These are phyloP conservation scores for Penicillium antarcticum DNA, from an alignment of 495 filamentous ascomycete species.

Conservation along the genomic window DNA sequence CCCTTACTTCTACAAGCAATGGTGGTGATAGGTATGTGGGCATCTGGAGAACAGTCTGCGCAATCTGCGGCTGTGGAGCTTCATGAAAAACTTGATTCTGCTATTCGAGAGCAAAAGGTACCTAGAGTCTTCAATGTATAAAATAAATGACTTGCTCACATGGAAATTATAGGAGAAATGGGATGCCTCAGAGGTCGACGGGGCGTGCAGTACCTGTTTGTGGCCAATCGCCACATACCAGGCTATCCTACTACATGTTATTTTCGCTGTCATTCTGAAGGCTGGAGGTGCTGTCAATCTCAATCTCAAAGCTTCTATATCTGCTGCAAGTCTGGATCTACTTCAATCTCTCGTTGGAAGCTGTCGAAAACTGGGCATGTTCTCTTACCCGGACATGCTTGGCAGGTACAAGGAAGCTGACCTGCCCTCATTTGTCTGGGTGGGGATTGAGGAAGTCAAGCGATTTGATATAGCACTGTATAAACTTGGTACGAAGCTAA, in stretches of 20 bases:
- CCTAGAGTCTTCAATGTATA: background rate
- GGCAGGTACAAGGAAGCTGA: slow-evolving; percentile 8
- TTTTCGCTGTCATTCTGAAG: slow-evolving; percentile 16
- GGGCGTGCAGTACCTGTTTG: slow-evolving; percentile 4
- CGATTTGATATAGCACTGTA: slow-evolving; percentile 28
- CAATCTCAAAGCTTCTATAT: slow-evolving; percentile 17
- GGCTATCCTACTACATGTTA: slow-evolving; percentile 29
- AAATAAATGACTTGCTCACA: slow-evolving; percentile 2
- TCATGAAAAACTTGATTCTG: slow-evolving; percentile 15
- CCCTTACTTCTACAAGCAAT: slow-evolving; percentile 29
- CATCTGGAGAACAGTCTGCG: slow-evolving; percentile 6
- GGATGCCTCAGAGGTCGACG: slow-evolving; percentile 18
- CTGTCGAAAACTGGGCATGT: slow-evolving; percentile 27
- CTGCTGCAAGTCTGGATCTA: slow-evolving; percentile 6
- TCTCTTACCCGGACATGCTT: slow-evolving; percentile 29
- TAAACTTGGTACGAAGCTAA: slow-evolving; percentile 15
- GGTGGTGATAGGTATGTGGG: slow-evolving; percentile 28
- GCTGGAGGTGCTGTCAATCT: slow-evolving; percentile 1
- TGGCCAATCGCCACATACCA: slow-evolving; percentile 35
- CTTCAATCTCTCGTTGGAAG: slow-evolving; percentile 22
- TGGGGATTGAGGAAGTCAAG: slow-evolving; percentile 29
- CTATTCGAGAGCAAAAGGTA: slow-evolving; percentile 27
- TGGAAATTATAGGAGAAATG: slow-evolving; percentile 20
- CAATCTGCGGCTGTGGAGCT: slow-evolving; percentile 21
- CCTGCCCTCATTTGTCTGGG: slow-evolving; percentile 16